Percentiles rank a stretch among this genome's conserved stretches.
Evolutionary conservation across 1,139 yeast species (phyloP).

Genomic region (Hanseniaspora sp.): DNA sequence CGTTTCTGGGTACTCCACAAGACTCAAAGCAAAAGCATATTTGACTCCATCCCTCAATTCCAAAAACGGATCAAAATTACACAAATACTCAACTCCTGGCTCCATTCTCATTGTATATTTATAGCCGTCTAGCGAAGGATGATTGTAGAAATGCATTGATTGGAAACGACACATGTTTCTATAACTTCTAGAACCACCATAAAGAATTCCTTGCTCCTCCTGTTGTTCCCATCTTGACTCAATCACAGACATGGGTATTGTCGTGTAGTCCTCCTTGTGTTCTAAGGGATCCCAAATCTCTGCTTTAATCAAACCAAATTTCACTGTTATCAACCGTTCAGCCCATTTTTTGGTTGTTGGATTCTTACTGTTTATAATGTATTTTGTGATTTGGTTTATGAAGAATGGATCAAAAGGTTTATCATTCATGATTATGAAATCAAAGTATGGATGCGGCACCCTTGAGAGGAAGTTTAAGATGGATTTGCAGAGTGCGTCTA

Average conservation of each 20-base stretch:
- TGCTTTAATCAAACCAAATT: slow-evolving; percentile 57
- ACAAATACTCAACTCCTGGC: slow-evolving; percentile 75
- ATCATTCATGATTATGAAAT: slow-evolving; percentile 85
- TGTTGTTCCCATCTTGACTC: slow-evolving; percentile 44
- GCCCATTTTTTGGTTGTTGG: slow-evolving; percentile 18
- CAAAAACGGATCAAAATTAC: slow-evolving; percentile 84
- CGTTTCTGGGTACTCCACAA: slow-evolving; percentile 71
- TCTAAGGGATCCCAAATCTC: slow-evolving; percentile 62
- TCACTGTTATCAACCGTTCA: slow-evolving; percentile 42
- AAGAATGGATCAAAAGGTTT: slow-evolving; percentile 64
- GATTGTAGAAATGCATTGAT: slow-evolving; percentile 71
- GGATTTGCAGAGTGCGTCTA: slow-evolving; percentile 50
- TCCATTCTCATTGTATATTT: slow-evolving; percentile 93
- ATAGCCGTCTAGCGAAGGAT: slow-evolving; percentile 50
- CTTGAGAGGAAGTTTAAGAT: slow-evolving; percentile 60
- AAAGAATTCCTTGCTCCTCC: slow-evolving; percentile 52
- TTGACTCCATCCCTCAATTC: slow-evolving; percentile 61
- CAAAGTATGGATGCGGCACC: slow-evolving; percentile 59
- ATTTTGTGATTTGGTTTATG: slow-evolving; percentile 25
- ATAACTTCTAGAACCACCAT: slow-evolving; percentile 69
- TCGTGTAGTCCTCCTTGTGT: slow-evolving; percentile 20
- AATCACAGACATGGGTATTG: slow-evolving; percentile 24
- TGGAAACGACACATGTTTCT: slow-evolving; percentile 77
- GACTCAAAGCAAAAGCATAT: slow-evolving; percentile 75
- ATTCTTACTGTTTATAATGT: not conserved